Percentiles rank a stretch among this genome's conserved stretches.
These are phyloP conservation scores for Monosporascus sp. DNA, from an alignment of 2,329 filamentous ascomycete genomes.

Conservation along the genomic window DNA sequence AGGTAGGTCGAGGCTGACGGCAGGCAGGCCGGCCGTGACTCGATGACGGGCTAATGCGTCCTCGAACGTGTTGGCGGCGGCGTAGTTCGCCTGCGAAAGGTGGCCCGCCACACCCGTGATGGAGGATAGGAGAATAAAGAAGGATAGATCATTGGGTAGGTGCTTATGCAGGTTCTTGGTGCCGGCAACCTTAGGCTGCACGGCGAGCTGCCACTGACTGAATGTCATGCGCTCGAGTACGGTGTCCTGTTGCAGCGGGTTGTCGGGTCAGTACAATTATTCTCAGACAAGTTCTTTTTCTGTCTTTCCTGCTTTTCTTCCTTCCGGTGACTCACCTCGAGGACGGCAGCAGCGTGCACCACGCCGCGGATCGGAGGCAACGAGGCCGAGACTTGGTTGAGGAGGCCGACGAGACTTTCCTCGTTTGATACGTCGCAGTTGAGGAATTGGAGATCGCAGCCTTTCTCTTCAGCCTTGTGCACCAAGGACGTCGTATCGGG, in stretches of 20 bases:
- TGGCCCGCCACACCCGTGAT: conserved; percentile 30
- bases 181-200: conserved; percentile 9
- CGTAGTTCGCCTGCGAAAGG: conserved; percentile 32
- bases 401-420: conserved; percentile 1
- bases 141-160: conserved; percentile 18
- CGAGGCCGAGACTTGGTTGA: not conserved
- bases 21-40: conserved; percentile 1
- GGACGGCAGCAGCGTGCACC: conserved; percentile 10
- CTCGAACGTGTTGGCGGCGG: conserved; percentile 32
- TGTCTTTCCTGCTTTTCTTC: too few relatives aligned
- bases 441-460: not conserved
- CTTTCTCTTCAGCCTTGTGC: not conserved
- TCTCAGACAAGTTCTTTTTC: too few relatives aligned
- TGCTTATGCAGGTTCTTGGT: conserved; percentile 17
- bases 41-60: conserved; percentile 10
- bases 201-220: conserved; percentile 1
- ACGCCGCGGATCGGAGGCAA: conserved; percentile 10
- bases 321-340: too few relatives aligned
- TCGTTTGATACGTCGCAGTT: conserved; percentile 8
- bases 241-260: too few relatives aligned
- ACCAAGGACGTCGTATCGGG: not conserved
- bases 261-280: too few relatives aligned
- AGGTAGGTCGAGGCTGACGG: conserved; percentile 3
- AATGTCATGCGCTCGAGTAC: conserved; percentile 12
- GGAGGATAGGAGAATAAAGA: conserved; percentile 37